phyloP scores from a whole-genome alignment of 2,329 filamentous ascomycete species.

The Fonsecaea nubica region DNA sequence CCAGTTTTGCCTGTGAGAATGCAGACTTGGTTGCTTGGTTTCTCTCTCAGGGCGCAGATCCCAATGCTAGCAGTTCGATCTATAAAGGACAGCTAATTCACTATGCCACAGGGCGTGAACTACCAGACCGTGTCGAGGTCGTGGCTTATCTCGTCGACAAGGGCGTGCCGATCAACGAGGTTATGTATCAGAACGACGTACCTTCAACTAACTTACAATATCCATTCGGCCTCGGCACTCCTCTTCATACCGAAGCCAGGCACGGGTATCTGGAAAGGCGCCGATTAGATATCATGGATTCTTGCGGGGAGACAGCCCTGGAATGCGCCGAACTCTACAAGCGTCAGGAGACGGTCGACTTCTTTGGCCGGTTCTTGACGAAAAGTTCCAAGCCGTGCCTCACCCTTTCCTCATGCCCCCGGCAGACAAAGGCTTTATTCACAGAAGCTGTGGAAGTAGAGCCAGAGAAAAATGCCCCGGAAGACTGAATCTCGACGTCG shows the following conservation, averaged over 20 bases:
- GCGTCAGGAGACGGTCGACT: slow-evolving; percentile 5
- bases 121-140: slow-evolving; percentile 16
- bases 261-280: not conserved
- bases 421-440: too few relatives aligned
- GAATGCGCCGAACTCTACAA: slow-evolving; percentile 4
- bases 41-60: slow-evolving; percentile 15
- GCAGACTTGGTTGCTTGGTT: slow-evolving; percentile 9
- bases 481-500: too few relatives aligned
- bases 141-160: slow-evolving; percentile 18
- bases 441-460: too few relatives aligned
- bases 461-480: too few relatives aligned
- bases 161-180: slow-evolving; percentile 12
- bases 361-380: not conserved
- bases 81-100: slow-evolving; percentile 15
- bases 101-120: slow-evolving; percentile 19
- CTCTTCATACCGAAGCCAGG: not conserved
- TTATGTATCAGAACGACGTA: slow-evolving; percentile 16
- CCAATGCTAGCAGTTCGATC: slow-evolving; percentile 16
- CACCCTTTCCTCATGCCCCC: too few relatives aligned
- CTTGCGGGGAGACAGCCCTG: slow-evolving; percentile 7
- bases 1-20: not conserved
- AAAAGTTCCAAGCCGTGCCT: not conserved
- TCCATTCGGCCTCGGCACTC: not conserved
- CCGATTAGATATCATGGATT: not conserved
- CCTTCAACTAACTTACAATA: not conserved